Conservation (phyloP, 2,329 filamentous ascomycete species). For the Davidsoniella australis region DNA sequence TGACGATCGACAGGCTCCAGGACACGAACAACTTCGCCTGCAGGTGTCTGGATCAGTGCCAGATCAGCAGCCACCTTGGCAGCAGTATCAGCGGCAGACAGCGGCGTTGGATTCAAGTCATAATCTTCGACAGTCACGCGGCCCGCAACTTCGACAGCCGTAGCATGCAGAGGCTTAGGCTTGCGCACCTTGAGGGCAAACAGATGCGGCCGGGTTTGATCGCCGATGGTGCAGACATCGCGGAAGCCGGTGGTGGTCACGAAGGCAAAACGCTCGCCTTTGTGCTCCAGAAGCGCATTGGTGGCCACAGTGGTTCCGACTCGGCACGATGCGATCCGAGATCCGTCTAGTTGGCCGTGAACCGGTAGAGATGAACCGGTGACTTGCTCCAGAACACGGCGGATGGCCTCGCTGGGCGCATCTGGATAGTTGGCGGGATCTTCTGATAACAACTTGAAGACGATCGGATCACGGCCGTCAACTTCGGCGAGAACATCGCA, state of each 20-base stretch:
- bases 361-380: conserved; percentile 6
- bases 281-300: conserved; percentile 58
- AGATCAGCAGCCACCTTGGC: conserved; percentile 22
- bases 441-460: conserved; percentile 79
- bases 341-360: conserved; percentile 18
- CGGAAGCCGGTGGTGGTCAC: conserved; percentile 57
- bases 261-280: conserved; percentile 54
- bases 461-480: conserved; percentile 57
- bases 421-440: conserved; percentile 82
- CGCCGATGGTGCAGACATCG: conserved; percentile 55
- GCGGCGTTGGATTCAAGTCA: conserved; percentile 38
- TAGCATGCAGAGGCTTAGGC: conserved; percentile 51
- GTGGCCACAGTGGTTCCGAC: conserved; percentile 74
- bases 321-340: conserved; percentile 44
- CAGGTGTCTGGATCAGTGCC: conserved; percentile 44
- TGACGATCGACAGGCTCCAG: conserved; percentile 39
- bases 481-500: conserved; percentile 82
- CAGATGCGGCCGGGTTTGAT: conserved; percentile 55
- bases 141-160: conserved; percentile 58
- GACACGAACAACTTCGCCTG: conserved; percentile 52
- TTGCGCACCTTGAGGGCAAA: conserved; percentile 56
- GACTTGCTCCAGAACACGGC: conserved; percentile 46
- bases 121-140: conserved; percentile 52
- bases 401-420: conserved; percentile 79
- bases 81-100: conserved; percentile 21